phyloP scores from a whole-genome alignment of 75 land plant species.

The Cupressus sempervirens region DNA sequence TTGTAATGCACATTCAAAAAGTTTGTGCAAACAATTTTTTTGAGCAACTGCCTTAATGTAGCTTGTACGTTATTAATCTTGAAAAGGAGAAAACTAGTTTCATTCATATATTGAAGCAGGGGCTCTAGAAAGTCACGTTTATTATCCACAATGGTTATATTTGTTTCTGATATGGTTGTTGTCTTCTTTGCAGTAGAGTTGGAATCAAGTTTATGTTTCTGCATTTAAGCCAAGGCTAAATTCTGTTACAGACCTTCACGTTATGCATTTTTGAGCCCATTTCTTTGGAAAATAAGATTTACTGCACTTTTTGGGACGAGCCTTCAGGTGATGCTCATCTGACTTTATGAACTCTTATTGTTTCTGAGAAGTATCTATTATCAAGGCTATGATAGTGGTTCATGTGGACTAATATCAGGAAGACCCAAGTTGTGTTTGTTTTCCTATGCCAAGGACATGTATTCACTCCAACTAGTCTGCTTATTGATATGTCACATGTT shows the following conservation, averaged over 20 bases:
- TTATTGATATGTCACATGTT: background rate
- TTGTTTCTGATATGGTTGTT: background rate
- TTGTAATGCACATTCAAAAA: background rate
- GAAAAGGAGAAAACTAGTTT: background rate
- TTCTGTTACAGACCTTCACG: background rate
- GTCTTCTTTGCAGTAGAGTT: background rate
- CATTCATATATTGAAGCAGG: background rate
- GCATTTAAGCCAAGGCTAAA: background rate
- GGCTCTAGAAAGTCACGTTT: background rate
- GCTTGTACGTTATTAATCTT: background rate
- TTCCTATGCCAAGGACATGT: background rate
- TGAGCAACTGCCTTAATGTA: background rate
- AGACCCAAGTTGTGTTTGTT: background rate
- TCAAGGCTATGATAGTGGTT: background rate
- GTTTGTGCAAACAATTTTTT: background rate
- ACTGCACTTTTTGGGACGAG: background rate
- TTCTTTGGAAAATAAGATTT: background rate
- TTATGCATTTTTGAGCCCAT: background rate
- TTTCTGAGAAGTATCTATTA: background rate
- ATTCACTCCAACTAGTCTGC: background rate
- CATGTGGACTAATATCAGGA: background rate
- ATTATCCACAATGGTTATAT: background rate
- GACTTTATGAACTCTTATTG: background rate
- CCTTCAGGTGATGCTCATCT: background rate
- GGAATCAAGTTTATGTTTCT: background rate